Conservation (phyloP, 2,329 filamentous ascomycete species). For the Lasiodiplodia hormozganensis region DNA sequence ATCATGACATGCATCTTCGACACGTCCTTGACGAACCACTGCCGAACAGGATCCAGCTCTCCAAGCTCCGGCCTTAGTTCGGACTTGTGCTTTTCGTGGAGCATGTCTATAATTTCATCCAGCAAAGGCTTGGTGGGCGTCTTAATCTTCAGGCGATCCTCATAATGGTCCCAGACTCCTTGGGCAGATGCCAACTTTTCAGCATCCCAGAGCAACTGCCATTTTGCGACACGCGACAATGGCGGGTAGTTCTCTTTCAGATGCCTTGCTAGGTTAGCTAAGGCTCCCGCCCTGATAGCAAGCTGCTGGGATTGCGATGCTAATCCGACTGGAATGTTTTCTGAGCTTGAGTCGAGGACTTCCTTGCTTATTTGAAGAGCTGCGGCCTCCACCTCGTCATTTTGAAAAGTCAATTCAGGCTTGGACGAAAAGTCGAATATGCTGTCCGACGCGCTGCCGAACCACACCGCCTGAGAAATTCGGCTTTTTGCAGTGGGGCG, state of each 20-base stretch:
- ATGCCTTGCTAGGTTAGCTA: constrained; percentile 77
- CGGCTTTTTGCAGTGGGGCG: constrained; percentile 83
- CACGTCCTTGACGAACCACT: constrained; percentile 76
- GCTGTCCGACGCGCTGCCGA: constrained; percentile 79
- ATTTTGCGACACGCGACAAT: constrained; percentile 72
- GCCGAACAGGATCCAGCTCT: constrained; percentile 81
- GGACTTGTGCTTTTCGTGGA: constrained; percentile 78
- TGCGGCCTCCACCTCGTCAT: constrained; percentile 75
- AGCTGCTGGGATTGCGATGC: constrained; percentile 84
- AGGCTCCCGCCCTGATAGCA: constrained; percentile 71
- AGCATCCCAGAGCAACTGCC: constrained; percentile 85
- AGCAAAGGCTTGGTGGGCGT: constrained; percentile 74
- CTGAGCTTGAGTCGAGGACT: constrained; percentile 78
- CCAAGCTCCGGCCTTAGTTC: constrained; percentile 67
- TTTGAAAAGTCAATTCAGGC: constrained; percentile 69
- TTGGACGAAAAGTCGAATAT: constrained; percentile 83
- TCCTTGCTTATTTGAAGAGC: constrained; percentile 80
- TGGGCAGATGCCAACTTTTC: constrained; percentile 86
- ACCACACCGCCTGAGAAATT: constrained; percentile 94
- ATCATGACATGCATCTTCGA: constrained; percentile 76
- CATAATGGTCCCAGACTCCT: constrained; percentile 81
- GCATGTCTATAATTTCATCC: constrained; percentile 74
- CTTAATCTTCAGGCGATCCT: constrained; percentile 74
- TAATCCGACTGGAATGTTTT: constrained; percentile 45
- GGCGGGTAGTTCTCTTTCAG: constrained; percentile 69